Evolutionary conservation across 2,329 filamentous ascomycete genomes (phyloP).

Genomic region (Chaetothyriales sp.): DNA sequence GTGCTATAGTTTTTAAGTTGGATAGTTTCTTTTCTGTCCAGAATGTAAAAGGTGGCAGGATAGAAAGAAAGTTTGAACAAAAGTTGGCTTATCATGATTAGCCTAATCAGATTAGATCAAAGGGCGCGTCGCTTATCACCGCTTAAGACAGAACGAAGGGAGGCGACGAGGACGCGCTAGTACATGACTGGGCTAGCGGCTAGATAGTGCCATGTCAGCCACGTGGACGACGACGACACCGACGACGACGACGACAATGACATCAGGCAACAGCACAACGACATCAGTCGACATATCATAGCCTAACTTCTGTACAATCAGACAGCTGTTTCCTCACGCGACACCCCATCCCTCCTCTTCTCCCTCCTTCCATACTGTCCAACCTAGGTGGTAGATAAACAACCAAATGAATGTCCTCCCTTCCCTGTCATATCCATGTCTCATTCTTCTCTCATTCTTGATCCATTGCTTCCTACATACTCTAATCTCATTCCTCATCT

Average conservation of each 20-base stretch:
- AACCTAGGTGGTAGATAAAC: not conserved
- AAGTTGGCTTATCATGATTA: slow-evolving; percentile 3
- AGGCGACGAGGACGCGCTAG: no score
- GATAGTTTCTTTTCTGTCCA: no score
- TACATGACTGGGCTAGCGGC: no score
- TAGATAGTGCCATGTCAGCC: no score
- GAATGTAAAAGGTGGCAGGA: not conserved
- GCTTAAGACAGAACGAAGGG: no score
- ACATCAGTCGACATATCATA: no score
- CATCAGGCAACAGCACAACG: no score
- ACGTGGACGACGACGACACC: not conserved
- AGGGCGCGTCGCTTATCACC: no score
- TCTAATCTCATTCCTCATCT: slow-evolving; percentile 1
- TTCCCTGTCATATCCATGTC: not conserved
- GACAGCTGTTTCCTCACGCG: slow-evolving; percentile 4
- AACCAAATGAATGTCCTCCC: slow-evolving; percentile 1
- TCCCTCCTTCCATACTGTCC: slow-evolving; percentile 1
- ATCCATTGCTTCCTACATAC: no score
- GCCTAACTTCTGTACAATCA: slow-evolving; percentile 6
- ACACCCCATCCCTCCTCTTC: slow-evolving; percentile 1
- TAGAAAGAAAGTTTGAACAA: slow-evolving; percentile 6
- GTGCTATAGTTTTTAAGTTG: no score
- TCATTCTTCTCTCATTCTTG: no score
- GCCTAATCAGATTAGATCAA: not conserved
- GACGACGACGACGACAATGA: no score